Conservation (phyloP, 345 rosid species). For the Rhizophora mangle region DNA sequence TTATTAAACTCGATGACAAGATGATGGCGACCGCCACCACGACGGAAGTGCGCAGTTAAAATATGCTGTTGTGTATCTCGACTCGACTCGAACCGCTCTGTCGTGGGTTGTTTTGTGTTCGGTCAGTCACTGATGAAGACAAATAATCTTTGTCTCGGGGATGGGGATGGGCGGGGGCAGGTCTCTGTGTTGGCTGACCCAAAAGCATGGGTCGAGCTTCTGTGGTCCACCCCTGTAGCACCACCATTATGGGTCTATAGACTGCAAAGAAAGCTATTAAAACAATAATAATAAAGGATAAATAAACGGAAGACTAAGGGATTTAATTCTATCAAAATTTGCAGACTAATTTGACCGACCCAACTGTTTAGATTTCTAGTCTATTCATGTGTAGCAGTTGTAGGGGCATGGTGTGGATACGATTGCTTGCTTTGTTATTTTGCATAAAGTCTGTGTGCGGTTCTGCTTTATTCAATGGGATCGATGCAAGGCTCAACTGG, state of each 20-base stretch:
- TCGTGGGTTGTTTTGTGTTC: slow-evolving; percentile 27
- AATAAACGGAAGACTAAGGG: no score
- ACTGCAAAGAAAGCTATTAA: not conserved
- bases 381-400: no score
- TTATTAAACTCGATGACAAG: not conserved
- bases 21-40: not conserved
- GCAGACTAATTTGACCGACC: no score
- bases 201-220: slow-evolving; percentile 10
- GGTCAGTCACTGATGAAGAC: slow-evolving; percentile 37
- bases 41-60: no score
- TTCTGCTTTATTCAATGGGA: no score
- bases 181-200: not conserved
- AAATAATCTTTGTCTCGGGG: slow-evolving; percentile 27
- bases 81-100: not conserved
- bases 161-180: not conserved
- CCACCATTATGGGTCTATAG: not conserved
- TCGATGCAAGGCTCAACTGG: no score
- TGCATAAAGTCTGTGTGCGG: no score
- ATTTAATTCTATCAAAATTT: no score
- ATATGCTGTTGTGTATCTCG: slow-evolving; percentile 4
- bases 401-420: no score
- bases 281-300: no score
- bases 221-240: slow-evolving; percentile 1
- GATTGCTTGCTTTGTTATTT: no score
- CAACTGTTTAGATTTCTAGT: no score